These are phyloP conservation scores for Begonia peltatifolia DNA, from an alignment of 306 rosid genomes.

Conservation along the genomic window DNA sequence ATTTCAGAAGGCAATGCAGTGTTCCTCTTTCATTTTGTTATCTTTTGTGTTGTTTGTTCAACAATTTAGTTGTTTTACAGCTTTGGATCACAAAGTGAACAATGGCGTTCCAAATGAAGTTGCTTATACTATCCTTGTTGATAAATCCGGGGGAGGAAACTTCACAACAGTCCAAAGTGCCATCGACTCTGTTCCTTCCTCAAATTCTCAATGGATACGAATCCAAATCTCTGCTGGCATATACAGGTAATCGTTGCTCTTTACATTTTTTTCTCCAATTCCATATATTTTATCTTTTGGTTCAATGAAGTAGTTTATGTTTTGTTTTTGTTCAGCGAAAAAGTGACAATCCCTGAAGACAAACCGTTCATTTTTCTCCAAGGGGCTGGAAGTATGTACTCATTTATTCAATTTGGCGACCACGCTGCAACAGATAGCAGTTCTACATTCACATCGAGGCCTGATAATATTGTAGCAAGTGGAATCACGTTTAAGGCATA, in stretches of 20 bases:
- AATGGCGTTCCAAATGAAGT: constrained; percentile 2
- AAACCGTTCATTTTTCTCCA: constrained; percentile 21
- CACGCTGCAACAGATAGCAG: constrained; percentile 8
- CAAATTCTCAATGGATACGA: constrained; percentile 19
- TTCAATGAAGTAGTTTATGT: neutral
- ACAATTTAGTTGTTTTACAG: constrained; percentile 1
- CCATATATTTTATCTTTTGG: neutral
- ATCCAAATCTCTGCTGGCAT: constrained; percentile 18
- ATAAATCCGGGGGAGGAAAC: constrained; percentile 2
- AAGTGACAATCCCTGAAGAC: constrained; percentile 9
- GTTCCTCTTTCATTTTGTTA: neutral
- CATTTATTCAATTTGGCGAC: constrained; percentile 14
- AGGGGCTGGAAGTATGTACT: constrained; percentile 9
- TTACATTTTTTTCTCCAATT: too few species aligned
- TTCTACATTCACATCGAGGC: constrained; percentile 17
- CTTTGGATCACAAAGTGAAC: constrained; percentile 6
- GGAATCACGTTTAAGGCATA: constrained; percentile 23
- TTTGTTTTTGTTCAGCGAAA: constrained; percentile 14
- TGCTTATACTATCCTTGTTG: constrained; percentile 12
- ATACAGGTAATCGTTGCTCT: neutral
- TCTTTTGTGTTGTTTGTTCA: neutral
- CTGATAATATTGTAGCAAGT: constrained; percentile 12
- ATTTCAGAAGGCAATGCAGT: neutral
- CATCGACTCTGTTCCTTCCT: constrained; percentile 17
- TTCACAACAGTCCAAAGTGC: constrained; percentile 31